A percentile compares a stretch with the other conserved stretches of the same genome.
These are phyloP conservation scores for Zea mays DNA, from an alignment of 176 grass and related monocot genomes.

Conservation along the genomic window DNA sequence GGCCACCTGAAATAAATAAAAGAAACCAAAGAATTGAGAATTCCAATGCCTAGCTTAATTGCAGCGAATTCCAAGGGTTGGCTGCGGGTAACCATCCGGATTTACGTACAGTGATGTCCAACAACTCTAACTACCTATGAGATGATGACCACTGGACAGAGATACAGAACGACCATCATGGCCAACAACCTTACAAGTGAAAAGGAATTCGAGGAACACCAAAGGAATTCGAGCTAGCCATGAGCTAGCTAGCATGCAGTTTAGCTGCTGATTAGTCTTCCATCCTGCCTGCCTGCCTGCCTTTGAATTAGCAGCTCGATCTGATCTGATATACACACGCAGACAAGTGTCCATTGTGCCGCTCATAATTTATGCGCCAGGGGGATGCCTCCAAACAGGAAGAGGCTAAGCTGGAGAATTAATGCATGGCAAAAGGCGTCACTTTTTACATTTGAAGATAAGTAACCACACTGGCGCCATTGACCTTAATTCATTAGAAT, in stretches of 20 bases:
- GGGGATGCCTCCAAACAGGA: slow-evolving; percentile 59
- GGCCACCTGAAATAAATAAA: slow-evolving; percentile 15
- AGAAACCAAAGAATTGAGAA: not conserved
- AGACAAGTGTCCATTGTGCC: slow-evolving; percentile 55
- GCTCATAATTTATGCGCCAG: slow-evolving; percentile 48
- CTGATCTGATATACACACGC: not conserved
- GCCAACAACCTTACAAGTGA: slow-evolving; percentile 19
- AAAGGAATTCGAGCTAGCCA: not conserved
- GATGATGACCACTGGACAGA: slow-evolving; percentile 38
- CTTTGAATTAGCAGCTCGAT: slow-evolving; percentile 20
- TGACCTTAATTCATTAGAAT: slow-evolving; percentile 45
- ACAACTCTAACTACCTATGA: slow-evolving; percentile 50
- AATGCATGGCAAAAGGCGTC: slow-evolving; percentile 42
- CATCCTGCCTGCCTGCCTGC: not conserved
- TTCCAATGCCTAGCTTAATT: not conserved
- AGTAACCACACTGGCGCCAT: slow-evolving; percentile 40
- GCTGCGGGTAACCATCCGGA: slow-evolving; percentile 26
- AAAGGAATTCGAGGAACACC: slow-evolving; percentile 13
- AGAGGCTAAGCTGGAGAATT: slow-evolving; percentile 51
- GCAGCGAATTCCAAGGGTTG: slow-evolving; percentile 2
- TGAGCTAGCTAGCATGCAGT: not conserved
- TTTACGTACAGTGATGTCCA: slow-evolving; percentile 39
- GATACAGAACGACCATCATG: not conserved
- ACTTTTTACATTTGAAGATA: slow-evolving; percentile 44
- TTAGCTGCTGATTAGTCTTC: not conserved